These are phyloP conservation scores for Pythium monospermum DNA, from an alignment of 352 stramenopile species.

Conservation along the genomic window DNA sequence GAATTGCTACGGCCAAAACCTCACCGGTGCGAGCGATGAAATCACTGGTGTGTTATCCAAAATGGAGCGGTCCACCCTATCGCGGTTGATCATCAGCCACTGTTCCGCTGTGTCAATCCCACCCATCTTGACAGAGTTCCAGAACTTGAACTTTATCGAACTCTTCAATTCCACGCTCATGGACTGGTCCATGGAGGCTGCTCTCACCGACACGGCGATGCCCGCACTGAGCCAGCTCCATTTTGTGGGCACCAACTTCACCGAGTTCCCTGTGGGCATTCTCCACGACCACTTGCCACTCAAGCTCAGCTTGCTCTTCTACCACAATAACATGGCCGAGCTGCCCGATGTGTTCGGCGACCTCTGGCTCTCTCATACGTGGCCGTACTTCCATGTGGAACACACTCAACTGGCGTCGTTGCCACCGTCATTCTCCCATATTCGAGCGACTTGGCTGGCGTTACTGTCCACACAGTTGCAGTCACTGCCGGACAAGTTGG, in stretches of 20 bases:
- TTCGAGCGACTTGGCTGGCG: no score
- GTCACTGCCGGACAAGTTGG: no score
- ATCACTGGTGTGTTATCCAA: neutral
- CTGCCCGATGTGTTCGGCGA: neutral
- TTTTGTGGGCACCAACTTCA: slow-evolving; percentile 2
- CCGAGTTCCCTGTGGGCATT: neutral
- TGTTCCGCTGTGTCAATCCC: slow-evolving; percentile 11
- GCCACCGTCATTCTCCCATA: neutral
- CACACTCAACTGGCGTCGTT: neutral
- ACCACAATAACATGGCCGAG: neutral
- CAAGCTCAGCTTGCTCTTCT: neutral
- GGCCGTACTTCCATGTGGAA: neutral
- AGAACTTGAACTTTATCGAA: neutral
- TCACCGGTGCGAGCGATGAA: neutral
- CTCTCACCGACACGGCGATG: neutral
- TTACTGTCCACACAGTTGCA: no score
- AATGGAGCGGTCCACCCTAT: slow-evolving; percentile 6
- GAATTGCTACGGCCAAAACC: slow-evolving; percentile 12
- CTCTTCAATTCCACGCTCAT: slow-evolving; percentile 11
- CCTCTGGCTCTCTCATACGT: neutral
- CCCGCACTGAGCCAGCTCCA: neutral
- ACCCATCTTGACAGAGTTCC: slow-evolving; percentile 5
- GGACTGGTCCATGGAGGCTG: neutral
- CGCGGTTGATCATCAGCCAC: slow-evolving; percentile 12
- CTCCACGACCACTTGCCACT: neutral